Percentiles rank a stretch among this genome's conserved stretches.
Evolutionary conservation across 768 basidiomycete species (phyloP).

Genomic region (Agaricus subrufescens): DNA sequence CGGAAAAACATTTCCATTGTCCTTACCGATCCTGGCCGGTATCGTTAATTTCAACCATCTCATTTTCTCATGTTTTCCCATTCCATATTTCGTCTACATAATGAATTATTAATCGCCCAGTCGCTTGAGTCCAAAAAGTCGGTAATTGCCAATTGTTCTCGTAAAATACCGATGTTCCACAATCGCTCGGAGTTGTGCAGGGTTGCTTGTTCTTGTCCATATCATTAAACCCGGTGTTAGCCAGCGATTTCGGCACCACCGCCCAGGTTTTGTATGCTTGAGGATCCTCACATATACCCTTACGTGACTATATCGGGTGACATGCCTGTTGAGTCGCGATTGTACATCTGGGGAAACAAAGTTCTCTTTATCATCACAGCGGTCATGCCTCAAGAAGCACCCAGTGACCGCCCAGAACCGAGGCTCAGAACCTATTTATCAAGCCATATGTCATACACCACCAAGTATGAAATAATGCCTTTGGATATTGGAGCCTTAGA

Average conservation of each 20-base stretch:
- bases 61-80: not conserved
- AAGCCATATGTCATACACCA: not conserved
- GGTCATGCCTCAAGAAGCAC: constrained; percentile 1
- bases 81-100: not conserved
- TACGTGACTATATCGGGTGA: no score
- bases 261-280: no score
- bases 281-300: no score
- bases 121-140: not conserved
- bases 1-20: no score
- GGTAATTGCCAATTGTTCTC: not conserved
- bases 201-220: not conserved
- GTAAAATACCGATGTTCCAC: not conserved
- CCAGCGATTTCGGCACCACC: no score
- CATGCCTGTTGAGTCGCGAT: no score
- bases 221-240: not conserved
- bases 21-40: no score
- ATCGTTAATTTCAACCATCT: not conserved
- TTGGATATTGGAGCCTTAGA: not conserved
- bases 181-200: not conserved
- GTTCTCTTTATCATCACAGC: not conserved
- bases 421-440: not conserved
- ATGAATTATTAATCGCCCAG: not conserved
- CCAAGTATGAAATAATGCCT: no score
- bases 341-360: not conserved
- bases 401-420: not conserved